Base-by-base conservation (phyloP, 2,329 filamentous ascomycete species). In the Aotearoamyces nothofagi region DNA sequence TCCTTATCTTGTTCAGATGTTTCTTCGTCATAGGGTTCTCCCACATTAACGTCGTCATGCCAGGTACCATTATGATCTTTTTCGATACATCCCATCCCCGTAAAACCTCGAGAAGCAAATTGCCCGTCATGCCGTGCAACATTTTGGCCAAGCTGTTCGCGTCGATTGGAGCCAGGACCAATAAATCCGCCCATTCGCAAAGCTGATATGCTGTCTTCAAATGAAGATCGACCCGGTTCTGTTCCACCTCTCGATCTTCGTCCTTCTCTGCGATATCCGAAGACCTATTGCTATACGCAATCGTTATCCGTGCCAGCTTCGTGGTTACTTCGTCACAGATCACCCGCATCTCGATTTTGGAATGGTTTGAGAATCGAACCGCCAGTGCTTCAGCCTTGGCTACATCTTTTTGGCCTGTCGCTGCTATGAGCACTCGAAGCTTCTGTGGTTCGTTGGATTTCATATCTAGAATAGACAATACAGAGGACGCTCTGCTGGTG, bases 1-100 rank as follows among this genome's bases (percentile, higher is more conserved):
- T 63, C 38, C 76, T 67, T 23, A 93, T 70, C 54, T 92, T 90
- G 52, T 70, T 78, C 35, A 93, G 65, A 47, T 93, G 84, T 44
- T 83, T 78, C 56, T 80, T 81, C 10, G 82, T 92, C 56, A 86
- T 75, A 3, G 84, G 82, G 44, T 90, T 84, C 47, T 86, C 74
- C 83, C 83, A 92, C 72, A 87, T 84, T 35, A 79, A 67, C 1
- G 71, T 72, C 17, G 80, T 87, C 84, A 94, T 92, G 39, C 81
- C 82, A 0, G 86, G 84, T 5, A 92, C 75, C 33, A 94, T 58
- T 27, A 93, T 56, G 16, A 92, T 78, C 42, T 77, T 79, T 55
- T 93, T 93, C 5, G 76, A 77, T 1, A 78, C 73, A 43, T 92
- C 76, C 86, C 86, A 94, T 32, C 80, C 79, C 29, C 86, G 69